Base-by-base conservation (phyloP, 2,329 filamentous ascomycete genomes). In the Neonectria neomacrospora region DNA sequence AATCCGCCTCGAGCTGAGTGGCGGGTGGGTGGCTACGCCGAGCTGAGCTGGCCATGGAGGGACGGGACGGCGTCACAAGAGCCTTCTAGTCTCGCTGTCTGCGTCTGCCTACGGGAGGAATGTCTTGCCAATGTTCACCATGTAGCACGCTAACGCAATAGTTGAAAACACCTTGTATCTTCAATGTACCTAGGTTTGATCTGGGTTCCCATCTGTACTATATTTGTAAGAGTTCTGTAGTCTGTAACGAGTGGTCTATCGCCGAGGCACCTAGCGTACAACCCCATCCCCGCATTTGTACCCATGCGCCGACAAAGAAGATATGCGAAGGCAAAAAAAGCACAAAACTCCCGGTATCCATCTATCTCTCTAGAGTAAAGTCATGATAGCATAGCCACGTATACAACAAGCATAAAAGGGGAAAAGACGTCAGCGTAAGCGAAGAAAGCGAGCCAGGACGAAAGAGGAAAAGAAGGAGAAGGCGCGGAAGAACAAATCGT, bases 301-400 rank as follows among this genome's bases (percentile, higher is more conserved):
- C 32, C 50, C 47, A 48, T 47, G 53, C 53, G 60, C 54, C 60
- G 28, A 42, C 9, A 28, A 52, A 55, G 34, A 53, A 39, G n/a
- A 44, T 34, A 42, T 60, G 59, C n/a, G 16, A 30, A 44, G 22
- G 58, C 57, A 32, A 54, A 53, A 12, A 60, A 65, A 61, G 37
- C 45, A 54, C 28, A 44, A 7, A 53, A 55, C 47, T 18, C 53
- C 61, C 37, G 51, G 41, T 51, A 61, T 56, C 61, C 48, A 39
- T 55, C 55, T 63, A 58, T 65, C 51, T 48, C 28, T 71, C 62
- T 69, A 69, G 57, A 50, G 37, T 53, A 58, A 28, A 54, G 54
- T 59, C 55, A 54, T 55, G 30, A 58, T 42, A 47, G 39, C 54
- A 28, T 59, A 64, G 59, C 62, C 69, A 58, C 51, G 51, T 58